These are phyloP conservation scores for Orbilia brochopaga DNA, from an alignment of 2,329 filamentous ascomycete species.

Conservation along the genomic window DNA sequence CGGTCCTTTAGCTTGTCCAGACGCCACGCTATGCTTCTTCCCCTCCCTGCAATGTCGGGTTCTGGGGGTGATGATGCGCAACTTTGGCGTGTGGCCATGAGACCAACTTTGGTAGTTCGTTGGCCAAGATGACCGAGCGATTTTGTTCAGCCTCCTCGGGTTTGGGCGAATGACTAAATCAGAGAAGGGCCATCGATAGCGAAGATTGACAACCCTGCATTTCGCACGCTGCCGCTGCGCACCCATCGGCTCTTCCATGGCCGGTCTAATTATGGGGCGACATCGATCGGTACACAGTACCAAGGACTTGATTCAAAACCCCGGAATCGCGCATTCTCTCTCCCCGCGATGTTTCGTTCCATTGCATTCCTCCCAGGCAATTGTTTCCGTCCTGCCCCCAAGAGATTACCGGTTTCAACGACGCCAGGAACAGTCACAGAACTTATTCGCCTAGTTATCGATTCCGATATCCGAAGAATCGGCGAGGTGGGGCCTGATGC, in stretches of 20 bases:
- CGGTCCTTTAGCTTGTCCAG: slow-evolving; percentile 4
- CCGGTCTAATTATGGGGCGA: slow-evolving; percentile 47
- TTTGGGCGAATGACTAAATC: slow-evolving; percentile 34
- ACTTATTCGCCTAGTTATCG: slow-evolving; percentile 21
- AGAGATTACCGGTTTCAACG: slow-evolving; percentile 20
- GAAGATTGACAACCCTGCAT: slow-evolving; percentile 29
- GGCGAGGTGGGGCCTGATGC: slow-evolving; percentile 47
- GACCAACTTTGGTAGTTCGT: slow-evolving; percentile 30
- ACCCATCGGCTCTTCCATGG: neutral
- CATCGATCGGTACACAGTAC: slow-evolving; percentile 16
- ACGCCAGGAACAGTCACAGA: slow-evolving; percentile 6
- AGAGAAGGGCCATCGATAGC: slow-evolving; percentile 13
- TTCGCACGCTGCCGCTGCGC: slow-evolving; percentile 1
- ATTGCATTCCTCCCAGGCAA: slow-evolving; percentile 12
- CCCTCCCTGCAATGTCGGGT: neutral
- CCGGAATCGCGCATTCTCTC: slow-evolving; percentile 9
- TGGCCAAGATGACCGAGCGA: slow-evolving; percentile 37
- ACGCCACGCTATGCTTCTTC: neutral
- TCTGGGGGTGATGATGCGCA: neutral
- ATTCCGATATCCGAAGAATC: slow-evolving; percentile 43
- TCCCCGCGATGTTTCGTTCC: slow-evolving; percentile 14
- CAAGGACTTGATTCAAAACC: slow-evolving; percentile 28
- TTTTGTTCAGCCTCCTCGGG: slow-evolving; percentile 44
- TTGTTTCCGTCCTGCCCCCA: slow-evolving; percentile 12
- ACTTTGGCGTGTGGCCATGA: slow-evolving; percentile 7